Base-by-base conservation (phyloP, 2,329 filamentous ascomycete species). In the Macroventuria anomochaeta region DNA sequence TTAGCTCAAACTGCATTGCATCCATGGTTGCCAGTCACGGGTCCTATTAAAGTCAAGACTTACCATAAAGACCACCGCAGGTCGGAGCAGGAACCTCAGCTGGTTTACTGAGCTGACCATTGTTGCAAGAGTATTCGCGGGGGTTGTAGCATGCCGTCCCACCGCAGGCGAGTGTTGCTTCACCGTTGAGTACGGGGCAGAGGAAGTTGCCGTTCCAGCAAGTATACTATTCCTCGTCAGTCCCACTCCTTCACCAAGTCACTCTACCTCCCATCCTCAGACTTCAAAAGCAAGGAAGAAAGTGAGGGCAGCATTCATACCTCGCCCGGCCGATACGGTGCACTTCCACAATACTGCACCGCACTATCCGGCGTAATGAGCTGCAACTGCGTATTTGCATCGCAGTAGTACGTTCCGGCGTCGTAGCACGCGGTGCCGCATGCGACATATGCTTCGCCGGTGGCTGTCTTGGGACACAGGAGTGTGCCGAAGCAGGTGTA, bases 151-250 rank as follows among this genome's bases (percentile, higher is more conserved):
- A 76, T 37, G 72, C 75, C 1, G 44, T 52, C 10, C 73, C 74
- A 3, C 47, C 47, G 38, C 75, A 77, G 46, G 62, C 59, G 29
- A 75, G 55, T 0, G 73, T 75, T 11, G 70, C 62, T 21, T 62
- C 53, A 21, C 69, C 72, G 47, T 71, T 55, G 13, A 74, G 36
- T 11, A 76, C 60, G 1, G 75, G 74, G 47, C 74, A 77, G 3
- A 76, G 64, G 46, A 76, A 76, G 47, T 71, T 53, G 3, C 59
- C 58, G 40, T 72, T 64, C 57, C 75, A 77, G 62, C 75, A 76
- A 1, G 71, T 75, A 38, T 76, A 76, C 68, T 34, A 17, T 20
- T 25, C 75, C 17, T 18, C 2, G 12, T 34, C 7, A 21, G 26
- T 53, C 15, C 40, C 5, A 8, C 23, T 25, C 23, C n/a, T n/a